Conservation (phyloP, 2,329 filamentous ascomycete species). For the Cytospora leucostoma region DNA sequence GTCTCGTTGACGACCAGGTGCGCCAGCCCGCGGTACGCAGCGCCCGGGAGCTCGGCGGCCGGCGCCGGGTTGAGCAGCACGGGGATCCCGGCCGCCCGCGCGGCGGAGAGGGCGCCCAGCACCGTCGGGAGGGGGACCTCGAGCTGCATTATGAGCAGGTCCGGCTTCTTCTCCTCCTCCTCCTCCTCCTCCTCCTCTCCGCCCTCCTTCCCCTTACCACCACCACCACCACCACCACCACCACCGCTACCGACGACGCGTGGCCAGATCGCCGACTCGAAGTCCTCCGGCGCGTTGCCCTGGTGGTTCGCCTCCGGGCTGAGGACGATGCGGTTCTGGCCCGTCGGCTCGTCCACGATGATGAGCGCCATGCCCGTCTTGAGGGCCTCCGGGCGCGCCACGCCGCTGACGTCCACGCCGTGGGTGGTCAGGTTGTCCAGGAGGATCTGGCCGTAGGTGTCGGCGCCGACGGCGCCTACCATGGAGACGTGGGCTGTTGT, state of each 20-base stretch:
- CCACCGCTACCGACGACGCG: too few relatives aligned
- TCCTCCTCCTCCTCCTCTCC: neutral
- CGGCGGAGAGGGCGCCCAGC: conserved; percentile 58
- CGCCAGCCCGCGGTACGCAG: conserved; percentile 66
- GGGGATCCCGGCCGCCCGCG: conserved; percentile 50
- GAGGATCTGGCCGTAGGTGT: conserved; percentile 65
- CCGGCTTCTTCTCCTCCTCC: conserved; percentile 43
- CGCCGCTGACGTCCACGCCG: conserved; percentile 61
- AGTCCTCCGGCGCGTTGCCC: conserved; percentile 15
- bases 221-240: too few relatives aligned
- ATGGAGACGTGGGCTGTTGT: conserved; percentile 57
- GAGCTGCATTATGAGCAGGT: conserved; percentile 75
- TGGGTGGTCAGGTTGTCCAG: conserved; percentile 58
- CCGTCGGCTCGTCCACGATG: conserved; percentile 70
- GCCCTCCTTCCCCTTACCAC: too few relatives aligned
- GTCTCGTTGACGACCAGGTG: conserved; percentile 91
- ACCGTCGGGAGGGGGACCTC: conserved; percentile 71
- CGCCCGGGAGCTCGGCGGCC: conserved; percentile 66
- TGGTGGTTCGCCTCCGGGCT: conserved; percentile 69
- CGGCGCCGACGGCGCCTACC: conserved; percentile 72
- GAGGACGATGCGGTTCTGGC: conserved; percentile 76
- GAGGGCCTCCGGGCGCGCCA: conserved; percentile 46
- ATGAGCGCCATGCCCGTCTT: conserved; percentile 75
- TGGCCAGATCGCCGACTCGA: conserved; percentile 4
- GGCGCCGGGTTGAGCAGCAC: conserved; percentile 87